These are phyloP conservation scores for Cutaneotrichosporon cutaneum DNA, from an alignment of 1,284 basidiomycete genomes.

Conservation along the genomic window DNA sequence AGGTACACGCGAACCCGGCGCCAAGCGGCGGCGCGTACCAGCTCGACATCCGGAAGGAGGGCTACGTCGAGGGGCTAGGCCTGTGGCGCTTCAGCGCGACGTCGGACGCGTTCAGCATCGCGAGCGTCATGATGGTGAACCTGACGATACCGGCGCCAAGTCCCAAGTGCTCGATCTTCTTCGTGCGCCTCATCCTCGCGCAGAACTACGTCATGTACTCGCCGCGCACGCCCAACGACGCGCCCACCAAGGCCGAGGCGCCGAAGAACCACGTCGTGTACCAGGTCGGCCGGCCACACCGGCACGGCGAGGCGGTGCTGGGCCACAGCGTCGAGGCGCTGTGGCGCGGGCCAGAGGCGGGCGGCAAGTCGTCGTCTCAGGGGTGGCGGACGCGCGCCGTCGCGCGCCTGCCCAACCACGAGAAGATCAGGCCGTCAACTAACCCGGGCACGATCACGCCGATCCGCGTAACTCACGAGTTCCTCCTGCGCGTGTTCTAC, in stretches of 20 bases:
- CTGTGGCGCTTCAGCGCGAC: conserved; percentile 43
- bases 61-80: conserved; percentile 46
- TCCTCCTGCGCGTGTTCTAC: conserved; percentile 49
- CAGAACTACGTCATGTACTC: conserved; percentile 45
- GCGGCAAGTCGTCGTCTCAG: conserved; percentile 22
- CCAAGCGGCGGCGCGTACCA: conserved; percentile 33
- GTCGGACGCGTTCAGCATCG: conserved; percentile 48
- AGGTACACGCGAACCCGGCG: conserved; percentile 47
- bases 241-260: conserved; percentile 35
- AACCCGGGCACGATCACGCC: conserved; percentile 46
- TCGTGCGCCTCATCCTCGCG: conserved; percentile 42
- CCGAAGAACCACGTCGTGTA: conserved; percentile 41
- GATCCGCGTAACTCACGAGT: conserved; percentile 46
- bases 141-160: conserved; percentile 40
- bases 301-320: conserved; percentile 33
- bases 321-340: conserved; percentile 34
- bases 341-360: conserved; percentile 42
- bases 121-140: conserved; percentile 40
- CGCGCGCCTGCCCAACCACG: conserved; percentile 47
- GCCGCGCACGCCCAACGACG: conserved; percentile 43
- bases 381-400: conserved; percentile 42
- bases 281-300: conserved; percentile 40
- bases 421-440: conserved; percentile 49
- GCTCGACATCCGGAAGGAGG: conserved; percentile 46
- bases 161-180: conserved; percentile 45